Base-by-base conservation (phyloP, 1,284 basidiomycete genomes). In the Ustilago lituana region DNA sequence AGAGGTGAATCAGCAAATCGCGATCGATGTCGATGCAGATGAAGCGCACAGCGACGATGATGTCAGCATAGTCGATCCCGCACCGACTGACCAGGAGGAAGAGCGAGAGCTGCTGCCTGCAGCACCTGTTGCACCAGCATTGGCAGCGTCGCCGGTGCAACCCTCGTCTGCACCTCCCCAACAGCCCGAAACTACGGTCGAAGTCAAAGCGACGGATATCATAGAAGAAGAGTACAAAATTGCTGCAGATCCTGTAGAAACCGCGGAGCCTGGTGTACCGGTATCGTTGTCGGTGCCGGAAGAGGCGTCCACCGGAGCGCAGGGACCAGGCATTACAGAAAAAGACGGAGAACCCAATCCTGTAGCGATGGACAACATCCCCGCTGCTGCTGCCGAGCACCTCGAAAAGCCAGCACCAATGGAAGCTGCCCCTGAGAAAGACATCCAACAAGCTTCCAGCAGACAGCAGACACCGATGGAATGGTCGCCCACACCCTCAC, bases 401-500 rank as follows among this genome's bases (percentile, higher is more conserved):
- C 49, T 52, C 14, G 14, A 23, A 10, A 38, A 60, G 8, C 43
- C 46, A n/a, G 22, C 11, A 3, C 29, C 49, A 2, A 53, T 54
- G 29, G 55, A 63, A 0, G 14, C 26, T 7, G 37, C 35, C 2
- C 37, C 44, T 4, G 32, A 15, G 2, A 40, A 43, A 23, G 49
- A 33, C 11, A 14, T 36, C 11, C 22, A 26, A 6, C n/a, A 27
- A 4, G 35, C 23, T 1, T 14, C 45, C 4, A 56, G 49, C 40
- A 41, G 73, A 9, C 55, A 62, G 15, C 54, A 39, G 3, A 66
- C 73, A 3, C 68, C 71, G 0, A 37, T 67, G 17, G 65, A 67
- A 12, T 77, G 75, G 77, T 76, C 77, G 26, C 75, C 77, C 1
- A 66, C 68, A 0, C 66, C 67, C 1, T 72, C 61, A 5, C 69